Conservation (phyloP, 2,329 filamentous ascomycete genomes). For the Aspergillus udagawae region DNA sequence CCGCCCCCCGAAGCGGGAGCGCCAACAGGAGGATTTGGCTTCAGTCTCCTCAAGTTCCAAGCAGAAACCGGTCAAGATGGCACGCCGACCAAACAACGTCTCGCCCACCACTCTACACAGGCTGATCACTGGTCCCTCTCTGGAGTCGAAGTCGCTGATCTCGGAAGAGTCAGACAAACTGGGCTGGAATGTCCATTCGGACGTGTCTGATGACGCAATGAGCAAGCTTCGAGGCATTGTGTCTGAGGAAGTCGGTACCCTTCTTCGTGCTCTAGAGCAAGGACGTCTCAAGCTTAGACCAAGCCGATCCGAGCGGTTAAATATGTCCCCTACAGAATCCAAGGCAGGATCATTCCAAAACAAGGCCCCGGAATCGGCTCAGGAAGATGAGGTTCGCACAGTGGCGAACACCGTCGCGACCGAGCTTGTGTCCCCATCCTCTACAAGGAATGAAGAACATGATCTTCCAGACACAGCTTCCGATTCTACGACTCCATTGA, state of each 20-base stretch:
- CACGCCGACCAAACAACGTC: conserved; percentile 28
- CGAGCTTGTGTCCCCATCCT: conserved; percentile 19
- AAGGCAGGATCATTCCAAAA: conserved; percentile 20
- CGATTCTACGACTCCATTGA: conserved; percentile 20
- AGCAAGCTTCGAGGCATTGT: conserved; percentile 36
- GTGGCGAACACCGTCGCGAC: conserved; percentile 24
- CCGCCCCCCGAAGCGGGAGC: conserved; percentile 36
- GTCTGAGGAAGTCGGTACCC: conserved; percentile 30
- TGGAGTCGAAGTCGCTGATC: conserved; percentile 29
- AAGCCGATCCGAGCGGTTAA: conserved; percentile 27
- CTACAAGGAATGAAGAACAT: conserved; percentile 12
- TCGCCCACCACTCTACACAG: conserved; percentile 29
- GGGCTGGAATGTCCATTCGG: conserved; percentile 33
- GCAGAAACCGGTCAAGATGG: conserved; percentile 33
- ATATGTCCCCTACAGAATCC: conserved; percentile 32
- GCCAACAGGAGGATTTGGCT: conserved; percentile 32
- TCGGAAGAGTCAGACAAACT: conserved; percentile 32
- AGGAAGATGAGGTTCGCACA: conserved; percentile 18
- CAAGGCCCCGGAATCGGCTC: conserved; percentile 11
- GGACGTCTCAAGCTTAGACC: conserved; percentile 34
- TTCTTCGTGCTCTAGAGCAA: conserved; percentile 34
- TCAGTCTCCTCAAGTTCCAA: conserved; percentile 29
- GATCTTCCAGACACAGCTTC: conserved; percentile 22
- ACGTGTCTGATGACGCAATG: conserved; percentile 36
- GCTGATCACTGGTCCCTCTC: conserved; percentile 30